These are phyloP conservation scores for Myxozyma geophila DNA, from an alignment of 805 yeast species.

Conservation along the genomic window DNA sequence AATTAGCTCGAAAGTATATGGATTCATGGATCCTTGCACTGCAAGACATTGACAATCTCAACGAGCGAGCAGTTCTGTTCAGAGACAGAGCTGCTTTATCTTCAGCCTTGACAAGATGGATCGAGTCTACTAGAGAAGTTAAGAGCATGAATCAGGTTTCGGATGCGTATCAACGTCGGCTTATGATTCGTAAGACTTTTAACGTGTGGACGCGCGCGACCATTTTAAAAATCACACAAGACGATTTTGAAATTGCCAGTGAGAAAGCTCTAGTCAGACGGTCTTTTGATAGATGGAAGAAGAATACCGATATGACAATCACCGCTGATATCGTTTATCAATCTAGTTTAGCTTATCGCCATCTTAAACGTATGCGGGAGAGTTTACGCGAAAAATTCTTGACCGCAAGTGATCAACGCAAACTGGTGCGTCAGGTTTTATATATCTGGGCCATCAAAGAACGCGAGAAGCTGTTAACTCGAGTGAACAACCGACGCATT, in stretches of 20 bases:
- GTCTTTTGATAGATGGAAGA: constrained; percentile 13
- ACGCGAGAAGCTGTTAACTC: constrained; percentile 15
- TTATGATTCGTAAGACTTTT: constrained; percentile 19
- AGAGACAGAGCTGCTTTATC: not conserved
- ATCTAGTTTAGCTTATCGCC: not conserved
- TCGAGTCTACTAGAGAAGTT: not conserved
- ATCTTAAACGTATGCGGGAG: constrained; percentile 20
- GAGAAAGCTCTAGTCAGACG: not conserved
- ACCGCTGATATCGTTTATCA: constrained; percentile 22
- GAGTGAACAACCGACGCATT: constrained; percentile 15
- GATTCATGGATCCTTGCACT: constrained; percentile 14
- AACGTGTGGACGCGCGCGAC: constrained; percentile 13
- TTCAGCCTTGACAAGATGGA: constrained; percentile 8
- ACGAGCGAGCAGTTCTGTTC: constrained; percentile 15
- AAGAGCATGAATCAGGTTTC: constrained; percentile 14
- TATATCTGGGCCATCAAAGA: constrained; percentile 28
- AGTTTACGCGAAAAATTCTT: constrained; percentile 16
- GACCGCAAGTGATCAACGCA: not conserved
- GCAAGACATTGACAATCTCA: constrained; percentile 2
- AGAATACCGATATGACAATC: not conserved
- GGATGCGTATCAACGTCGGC: constrained; percentile 17
- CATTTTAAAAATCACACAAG: not conserved
- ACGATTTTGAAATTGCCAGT: not conserved
- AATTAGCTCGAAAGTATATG: constrained; percentile 5
- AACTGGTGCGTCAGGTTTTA: not conserved